Percentiles rank a stretch among this genome's conserved stretches.
Conservation (phyloP, 306 rosid genomes). For the Luffa acutangula region DNA sequence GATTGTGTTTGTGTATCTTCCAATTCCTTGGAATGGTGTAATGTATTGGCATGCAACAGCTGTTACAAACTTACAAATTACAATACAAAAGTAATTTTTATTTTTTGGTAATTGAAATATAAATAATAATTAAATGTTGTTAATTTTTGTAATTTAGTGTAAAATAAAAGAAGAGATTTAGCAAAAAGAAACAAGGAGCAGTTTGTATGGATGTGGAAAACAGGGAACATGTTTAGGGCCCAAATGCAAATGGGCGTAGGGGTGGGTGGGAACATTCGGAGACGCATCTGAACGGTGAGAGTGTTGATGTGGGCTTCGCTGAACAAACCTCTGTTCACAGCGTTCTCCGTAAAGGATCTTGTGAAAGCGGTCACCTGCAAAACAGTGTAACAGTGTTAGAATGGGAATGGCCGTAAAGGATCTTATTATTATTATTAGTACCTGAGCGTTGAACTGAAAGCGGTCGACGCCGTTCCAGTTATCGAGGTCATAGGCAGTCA, state of each 20-base stretch:
- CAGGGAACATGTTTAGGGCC: slow-evolving; percentile 43
- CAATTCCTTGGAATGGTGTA: slow-evolving; percentile 64
- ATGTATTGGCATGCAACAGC: slow-evolving; percentile 76
- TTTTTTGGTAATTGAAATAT: too few relatives aligned
- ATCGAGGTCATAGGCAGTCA: slow-evolving; percentile 16
- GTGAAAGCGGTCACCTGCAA: too few relatives aligned
- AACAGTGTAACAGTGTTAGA: background rate
- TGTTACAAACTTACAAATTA: background rate
- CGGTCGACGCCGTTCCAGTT: slow-evolving; percentile 89
- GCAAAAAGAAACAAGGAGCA: too few relatives aligned
- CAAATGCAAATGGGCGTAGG: slow-evolving; percentile 41
- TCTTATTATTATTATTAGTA: background rate
- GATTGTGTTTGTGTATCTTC: slow-evolving; percentile 30
- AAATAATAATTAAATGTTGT: too few relatives aligned
- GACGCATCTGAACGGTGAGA: slow-evolving; percentile 65
- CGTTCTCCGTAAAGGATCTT: too few relatives aligned
- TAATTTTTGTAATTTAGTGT: too few relatives aligned
- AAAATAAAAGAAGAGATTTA: too few relatives aligned
- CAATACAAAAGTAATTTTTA: too few relatives aligned
- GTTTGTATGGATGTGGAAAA: background rate
- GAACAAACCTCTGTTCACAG: slow-evolving; percentile 50
- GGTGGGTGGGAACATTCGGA: slow-evolving; percentile 63
- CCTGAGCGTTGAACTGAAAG: slow-evolving; percentile 79
- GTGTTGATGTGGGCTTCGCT: slow-evolving; percentile 54
- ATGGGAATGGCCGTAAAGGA: background rate